A percentile compares a stretch with the other conserved stretches of the same genome.
Evolutionary conservation across 1,284 basidiomycete species (phyloP).

Genomic region (Malassezia restricta): DNA sequence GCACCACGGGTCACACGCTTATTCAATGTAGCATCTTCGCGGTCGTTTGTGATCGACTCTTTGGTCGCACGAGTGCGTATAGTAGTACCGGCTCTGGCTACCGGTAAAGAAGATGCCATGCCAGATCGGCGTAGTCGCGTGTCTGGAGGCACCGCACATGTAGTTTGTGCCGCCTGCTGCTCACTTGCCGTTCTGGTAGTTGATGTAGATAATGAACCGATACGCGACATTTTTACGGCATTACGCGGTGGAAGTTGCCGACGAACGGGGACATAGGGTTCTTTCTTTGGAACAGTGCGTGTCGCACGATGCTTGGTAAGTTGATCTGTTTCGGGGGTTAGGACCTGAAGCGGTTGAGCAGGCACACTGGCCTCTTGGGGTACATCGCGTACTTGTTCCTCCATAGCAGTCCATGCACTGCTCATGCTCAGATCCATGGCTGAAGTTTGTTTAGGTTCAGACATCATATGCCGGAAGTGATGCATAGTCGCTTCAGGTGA

Average conservation of each 20-base stretch:
- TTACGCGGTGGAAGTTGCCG: slow-evolving; percentile 5
- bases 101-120: too few species aligned
- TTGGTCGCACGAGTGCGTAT: too few species aligned
- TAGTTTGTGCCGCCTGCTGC: background rate
- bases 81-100: too few species aligned
- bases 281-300: slow-evolving; percentile 3
- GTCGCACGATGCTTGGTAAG: background rate
- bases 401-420: background rate
- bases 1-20: too few species aligned
- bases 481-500: background rate
- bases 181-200: background rate
- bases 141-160: background rate
- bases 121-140: too few species aligned
- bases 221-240: background rate
- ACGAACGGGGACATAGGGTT: slow-evolving; percentile 14
- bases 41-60: too few species aligned
- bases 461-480: slow-evolving; percentile 13
- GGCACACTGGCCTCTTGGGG: background rate
- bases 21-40: too few species aligned
- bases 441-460: background rate
- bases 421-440: slow-evolving; percentile 1
- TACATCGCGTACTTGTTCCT: background rate
- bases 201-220: slow-evolving; percentile 1
- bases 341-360: background rate
- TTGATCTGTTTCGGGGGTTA: background rate